Conservation (phyloP, 257 asterid species). For the Petunia secreta region DNA sequence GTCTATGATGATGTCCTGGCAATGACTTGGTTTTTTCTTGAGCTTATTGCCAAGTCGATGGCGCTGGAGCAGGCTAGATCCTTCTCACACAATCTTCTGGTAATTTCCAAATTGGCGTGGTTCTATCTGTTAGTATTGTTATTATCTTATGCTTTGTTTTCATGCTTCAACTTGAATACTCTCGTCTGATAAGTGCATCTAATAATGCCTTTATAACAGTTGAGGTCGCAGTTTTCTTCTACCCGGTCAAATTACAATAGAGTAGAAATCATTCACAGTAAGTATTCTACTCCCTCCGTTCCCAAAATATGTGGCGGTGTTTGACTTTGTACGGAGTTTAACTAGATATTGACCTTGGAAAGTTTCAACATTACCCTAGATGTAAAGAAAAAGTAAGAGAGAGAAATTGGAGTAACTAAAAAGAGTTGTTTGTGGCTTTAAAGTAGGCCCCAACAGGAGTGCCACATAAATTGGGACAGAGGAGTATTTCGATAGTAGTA, state of each 20-base stretch:
- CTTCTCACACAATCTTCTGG: constrained; percentile 93
- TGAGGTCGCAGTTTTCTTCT: background rate
- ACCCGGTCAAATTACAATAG: background rate
- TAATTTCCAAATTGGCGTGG: constrained; percentile 37
- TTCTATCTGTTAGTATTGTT: constrained; percentile 27
- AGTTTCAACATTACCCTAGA: no score
- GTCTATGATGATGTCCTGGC: constrained; percentile 99
- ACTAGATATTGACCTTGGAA: no score
- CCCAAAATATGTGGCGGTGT: no score
- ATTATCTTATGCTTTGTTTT: constrained; percentile 20
- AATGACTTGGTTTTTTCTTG: constrained; percentile 99
- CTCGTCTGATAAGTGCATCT: background rate
- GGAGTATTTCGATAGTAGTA: no score
- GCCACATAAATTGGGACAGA: no score
- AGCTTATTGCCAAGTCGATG: constrained; percentile 94
- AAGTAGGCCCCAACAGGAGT: no score
- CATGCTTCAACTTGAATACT: background rate
- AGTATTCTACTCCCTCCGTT: no score
- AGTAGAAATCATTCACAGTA: no score
- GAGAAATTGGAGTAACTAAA: no score
- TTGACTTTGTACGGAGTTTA: no score
- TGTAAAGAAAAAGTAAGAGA: no score
- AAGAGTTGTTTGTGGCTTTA: no score
- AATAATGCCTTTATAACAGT: background rate
- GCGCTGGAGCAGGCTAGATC: constrained; percentile 94